These are phyloP conservation scores for Colletotrichum sp. DNA, from an alignment of 2,329 filamentous ascomycete species.

Conservation along the genomic window DNA sequence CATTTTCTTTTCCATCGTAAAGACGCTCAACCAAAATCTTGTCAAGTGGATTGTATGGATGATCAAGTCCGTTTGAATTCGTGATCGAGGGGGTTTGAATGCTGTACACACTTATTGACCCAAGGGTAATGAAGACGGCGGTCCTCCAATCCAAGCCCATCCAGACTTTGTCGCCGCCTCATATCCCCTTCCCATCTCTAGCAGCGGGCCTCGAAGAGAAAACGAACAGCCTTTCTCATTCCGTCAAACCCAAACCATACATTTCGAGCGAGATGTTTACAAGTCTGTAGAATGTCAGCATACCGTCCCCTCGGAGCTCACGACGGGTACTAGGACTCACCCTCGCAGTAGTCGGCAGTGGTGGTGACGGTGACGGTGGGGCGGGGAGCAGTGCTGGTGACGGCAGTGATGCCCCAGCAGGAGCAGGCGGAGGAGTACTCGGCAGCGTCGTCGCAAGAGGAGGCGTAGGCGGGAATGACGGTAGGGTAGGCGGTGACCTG, in stretches of 20 bases:
- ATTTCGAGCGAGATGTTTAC: background rate
- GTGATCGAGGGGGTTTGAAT: background rate
- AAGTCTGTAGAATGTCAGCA: background rate
- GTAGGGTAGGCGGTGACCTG: slow-evolving; percentile 36
- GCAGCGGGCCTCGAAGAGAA: background rate
- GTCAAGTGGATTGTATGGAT: background rate
- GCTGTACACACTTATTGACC: background rate
- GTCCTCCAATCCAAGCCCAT: background rate
- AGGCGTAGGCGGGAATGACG: slow-evolving; percentile 45
- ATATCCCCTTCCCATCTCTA: background rate
- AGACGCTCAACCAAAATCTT: background rate
- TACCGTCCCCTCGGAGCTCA: accelerated
- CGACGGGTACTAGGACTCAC: background rate
- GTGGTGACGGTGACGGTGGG: slow-evolving; percentile 47
- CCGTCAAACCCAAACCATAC: background rate
- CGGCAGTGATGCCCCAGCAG: slow-evolving; percentile 49
- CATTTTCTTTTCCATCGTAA: slow-evolving; percentile 2
- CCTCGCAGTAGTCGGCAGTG: slow-evolving; percentile 46
- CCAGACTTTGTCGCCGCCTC: background rate
- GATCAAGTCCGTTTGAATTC: slow-evolving; percentile 4
- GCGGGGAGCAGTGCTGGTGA: slow-evolving; percentile 39
- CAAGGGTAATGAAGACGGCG: background rate
- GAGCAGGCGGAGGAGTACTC: slow-evolving; percentile 48
- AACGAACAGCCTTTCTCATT: background rate
- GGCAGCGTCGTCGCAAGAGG: slow-evolving; percentile 34